Base-by-base conservation (phyloP, 176 grass and related monocot species). In the Raddia guianensis region DNA sequence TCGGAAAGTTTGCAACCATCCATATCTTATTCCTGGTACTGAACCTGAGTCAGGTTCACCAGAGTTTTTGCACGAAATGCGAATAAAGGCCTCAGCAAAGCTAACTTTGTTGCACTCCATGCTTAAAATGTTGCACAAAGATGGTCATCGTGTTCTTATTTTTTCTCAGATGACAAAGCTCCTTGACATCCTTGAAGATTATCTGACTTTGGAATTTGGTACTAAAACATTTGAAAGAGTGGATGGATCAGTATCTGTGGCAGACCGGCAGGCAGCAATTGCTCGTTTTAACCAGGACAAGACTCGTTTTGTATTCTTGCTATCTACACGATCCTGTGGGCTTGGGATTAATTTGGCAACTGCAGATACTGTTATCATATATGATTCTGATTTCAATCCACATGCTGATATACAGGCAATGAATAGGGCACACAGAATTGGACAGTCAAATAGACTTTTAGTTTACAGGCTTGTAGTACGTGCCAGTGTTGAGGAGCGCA, bases 391-490 rank as follows among this genome's bases (percentile, higher is more conserved):
- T 91, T 99, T 99, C 73, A 99, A 99, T 66, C 96, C 96, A 66
- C 96, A 99, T 90, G 96, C 96, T 82, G 96, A 99, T 79, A 99
- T 99, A 91, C 96, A 99, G 80, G 96, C 96, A 20, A 99, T 99
- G 96, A 99, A 99, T 77, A 92, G 96, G 69, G 96, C 96, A 81
- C 96, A 99, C 68, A 92, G 96, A 83, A 99, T 99, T 83, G 96
- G 96, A 57, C 96, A 99, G 70, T 99, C 96, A 43, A 99, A 90
- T 15, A 92, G 92, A 78, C 96, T 99, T 89, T 70, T 99, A 70
- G 96, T 99, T 61, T 99, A 99, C 76, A 92, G 96, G 79, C 96
- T 99, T 65, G 96, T 99, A 75, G 96, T 99, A 43, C 92, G 90
- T 53, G 92, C 90, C 82, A 99, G 96, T 82, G 96, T 99, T 74